Evolutionary conservation across 1,139 yeast genomes (phyloP), one percentile per base, ranked within the genome.

Genomic region (Debaryomycetaceae sp.): DNA sequence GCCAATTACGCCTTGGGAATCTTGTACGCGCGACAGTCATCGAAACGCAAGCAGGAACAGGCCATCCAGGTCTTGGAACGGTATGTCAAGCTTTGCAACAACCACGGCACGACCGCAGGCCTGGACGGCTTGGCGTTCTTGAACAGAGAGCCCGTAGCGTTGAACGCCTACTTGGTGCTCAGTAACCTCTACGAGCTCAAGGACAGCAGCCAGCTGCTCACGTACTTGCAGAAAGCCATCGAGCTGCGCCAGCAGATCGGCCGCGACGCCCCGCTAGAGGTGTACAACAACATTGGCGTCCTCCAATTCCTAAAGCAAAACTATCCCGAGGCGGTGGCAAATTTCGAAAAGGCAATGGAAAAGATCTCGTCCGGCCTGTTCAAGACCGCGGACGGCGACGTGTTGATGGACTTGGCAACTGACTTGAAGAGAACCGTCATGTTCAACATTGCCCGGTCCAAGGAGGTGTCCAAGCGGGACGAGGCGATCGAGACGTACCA

Each of bases 251-350:
- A 63, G 39, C 49, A 57, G 36, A 57, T 68, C 12, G 56, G 57
- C 22, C 56, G 55, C 26, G 62, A 62, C 16, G 68, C 77, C 3
- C 82, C 87, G 2, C 61, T 77, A 32, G 83, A 79, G 41, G 59
- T 86, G 14, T 66, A 76, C 44, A 87, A 86, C 51, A 90, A 90
- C 44, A 63, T 86, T 41, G 98, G 94, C 26, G 95, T 85, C 7
- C 74, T 85, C 51, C 73, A 83, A 37, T 81, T 82, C 45, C 61
- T 76, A 36, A 74, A 70, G 38, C 77, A 74, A 26, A 73, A 78
- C 41, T 59, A 54, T 32, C 75, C 68, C 4, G 48, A 40, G 3
- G 62, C 70, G 1, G 27, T 47, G 4, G 44, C 42, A 12, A 52
- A 44, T 36, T 79, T 82, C 45, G 58, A 68, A 34, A 45, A 51